These are phyloP conservation scores for Starmera stellimalicola DNA, from an alignment of 1,139 yeast species.

Conservation along the genomic window DNA sequence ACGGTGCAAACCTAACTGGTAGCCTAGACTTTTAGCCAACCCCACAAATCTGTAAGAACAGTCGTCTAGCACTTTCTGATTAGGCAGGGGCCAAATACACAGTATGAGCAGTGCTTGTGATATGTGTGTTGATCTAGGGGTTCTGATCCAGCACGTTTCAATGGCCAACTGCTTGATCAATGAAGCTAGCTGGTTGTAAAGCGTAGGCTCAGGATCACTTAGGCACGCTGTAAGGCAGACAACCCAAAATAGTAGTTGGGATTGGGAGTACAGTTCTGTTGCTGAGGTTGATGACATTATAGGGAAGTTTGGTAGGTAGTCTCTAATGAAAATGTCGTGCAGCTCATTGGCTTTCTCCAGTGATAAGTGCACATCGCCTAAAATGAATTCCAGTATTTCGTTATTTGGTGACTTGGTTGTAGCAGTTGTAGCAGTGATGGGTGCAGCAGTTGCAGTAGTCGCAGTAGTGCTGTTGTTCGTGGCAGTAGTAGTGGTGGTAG, in stretches of 20 bases:
- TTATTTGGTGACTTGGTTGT: slow-evolving; percentile 16
- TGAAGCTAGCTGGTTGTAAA: slow-evolving; percentile 68
- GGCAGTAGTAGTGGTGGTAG: slow-evolving; percentile 18
- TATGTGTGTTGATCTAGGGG: slow-evolving; percentile 90
- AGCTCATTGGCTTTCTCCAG: slow-evolving; percentile 60
- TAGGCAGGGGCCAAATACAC: slow-evolving; percentile 89
- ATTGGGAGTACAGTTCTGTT: slow-evolving; percentile 69
- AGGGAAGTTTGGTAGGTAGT: slow-evolving; percentile 72
- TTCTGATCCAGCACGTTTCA: slow-evolving; percentile 87
- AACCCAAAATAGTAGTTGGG: slow-evolving; percentile 84
- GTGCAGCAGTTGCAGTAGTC: background rate
- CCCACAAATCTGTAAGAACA: slow-evolving; percentile 85
- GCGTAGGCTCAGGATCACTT: slow-evolving; percentile 78
- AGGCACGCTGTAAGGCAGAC: slow-evolving; percentile 80
- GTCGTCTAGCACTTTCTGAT: slow-evolving; percentile 87
- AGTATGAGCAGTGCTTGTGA: slow-evolving; percentile 80
- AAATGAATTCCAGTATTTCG: slow-evolving; percentile 47
- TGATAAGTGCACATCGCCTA: slow-evolving; percentile 68
- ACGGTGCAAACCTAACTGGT: slow-evolving; percentile 87
- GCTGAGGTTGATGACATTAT: slow-evolving; percentile 66
- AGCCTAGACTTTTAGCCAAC: slow-evolving; percentile 72
- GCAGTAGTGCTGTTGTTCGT: no score
- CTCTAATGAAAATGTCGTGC: slow-evolving; percentile 56
- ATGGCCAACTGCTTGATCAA: slow-evolving; percentile 81
- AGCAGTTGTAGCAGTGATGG: background rate